Conservation (phyloP, 2,329 filamentous ascomycete genomes). For the Alternaria triticimaculans region DNA sequence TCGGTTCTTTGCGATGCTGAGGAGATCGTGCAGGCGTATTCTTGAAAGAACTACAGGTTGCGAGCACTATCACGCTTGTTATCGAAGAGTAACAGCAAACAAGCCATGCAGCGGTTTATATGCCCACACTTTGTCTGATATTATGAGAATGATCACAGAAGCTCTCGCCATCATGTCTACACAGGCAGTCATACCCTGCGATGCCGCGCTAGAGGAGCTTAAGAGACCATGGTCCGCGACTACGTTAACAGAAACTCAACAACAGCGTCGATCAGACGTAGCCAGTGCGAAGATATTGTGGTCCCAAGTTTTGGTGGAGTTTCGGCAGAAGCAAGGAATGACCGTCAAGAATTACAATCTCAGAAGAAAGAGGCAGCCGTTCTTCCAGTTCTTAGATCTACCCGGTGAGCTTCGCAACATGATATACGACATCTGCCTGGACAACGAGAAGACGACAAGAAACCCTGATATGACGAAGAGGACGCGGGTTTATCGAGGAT, state of each 20-base stretch:
- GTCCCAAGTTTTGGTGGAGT: neutral
- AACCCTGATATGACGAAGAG: neutral
- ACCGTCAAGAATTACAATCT: neutral
- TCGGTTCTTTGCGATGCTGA: too few relatives aligned
- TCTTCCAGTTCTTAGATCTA: neutral
- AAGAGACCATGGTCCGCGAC: neutral
- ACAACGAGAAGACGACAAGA: neutral
- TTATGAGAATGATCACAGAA: too few relatives aligned
- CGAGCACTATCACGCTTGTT: too few relatives aligned
- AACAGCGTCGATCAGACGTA: neutral
- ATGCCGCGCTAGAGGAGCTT: neutral
- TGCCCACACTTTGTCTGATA: too few relatives aligned
- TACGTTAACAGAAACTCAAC: neutral
- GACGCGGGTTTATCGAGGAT: neutral
- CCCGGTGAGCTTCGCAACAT: constrained; percentile 2
- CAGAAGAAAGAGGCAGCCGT: neutral
- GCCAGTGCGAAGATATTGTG: neutral
- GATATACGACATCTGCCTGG: neutral
- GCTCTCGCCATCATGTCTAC: too few relatives aligned
- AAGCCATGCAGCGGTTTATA: too few relatives aligned
- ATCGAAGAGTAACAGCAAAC: too few relatives aligned
- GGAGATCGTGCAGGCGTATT: too few relatives aligned
- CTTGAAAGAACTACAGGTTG: too few relatives aligned
- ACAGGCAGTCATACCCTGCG: too few relatives aligned
- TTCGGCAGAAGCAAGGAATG: neutral